These are phyloP conservation scores for Lactifluus echinatus DNA, from an alignment of 768 basidiomycete species.

Conservation along the genomic window DNA sequence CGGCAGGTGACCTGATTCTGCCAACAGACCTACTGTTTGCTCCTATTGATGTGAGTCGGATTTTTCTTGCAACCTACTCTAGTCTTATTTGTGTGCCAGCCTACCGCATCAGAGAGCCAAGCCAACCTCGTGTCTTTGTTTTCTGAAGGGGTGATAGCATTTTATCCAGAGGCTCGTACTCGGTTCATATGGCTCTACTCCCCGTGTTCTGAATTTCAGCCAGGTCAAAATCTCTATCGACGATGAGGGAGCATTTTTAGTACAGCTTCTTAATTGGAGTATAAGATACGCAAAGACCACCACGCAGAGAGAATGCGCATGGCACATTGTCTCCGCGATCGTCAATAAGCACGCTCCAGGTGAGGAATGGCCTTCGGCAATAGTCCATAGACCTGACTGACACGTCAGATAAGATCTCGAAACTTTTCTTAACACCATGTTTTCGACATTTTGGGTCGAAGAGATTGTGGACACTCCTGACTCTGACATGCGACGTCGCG, in stretches of 20 bases:
- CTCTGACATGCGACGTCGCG: constrained; percentile 36
- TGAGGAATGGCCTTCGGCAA: constrained; percentile 26
- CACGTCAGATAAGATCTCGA: constrained; percentile 35
- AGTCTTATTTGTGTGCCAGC: constrained; percentile 27
- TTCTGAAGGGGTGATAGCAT: constrained; percentile 52
- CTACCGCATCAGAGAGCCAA: constrained; percentile 37
- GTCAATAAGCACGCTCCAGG: constrained; percentile 73
- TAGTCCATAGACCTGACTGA: background rate
- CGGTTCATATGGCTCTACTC: background rate
- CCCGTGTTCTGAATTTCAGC: constrained; percentile 6
- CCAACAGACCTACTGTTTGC: constrained; percentile 32
- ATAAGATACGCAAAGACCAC: constrained; percentile 38
- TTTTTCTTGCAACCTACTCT: too few species aligned
- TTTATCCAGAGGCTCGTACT: constrained; percentile 52
- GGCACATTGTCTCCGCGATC: constrained; percentile 54
- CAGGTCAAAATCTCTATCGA: constrained; percentile 48
- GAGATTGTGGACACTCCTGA: constrained; percentile 34
- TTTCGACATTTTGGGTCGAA: constrained; percentile 41
- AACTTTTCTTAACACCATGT: constrained; percentile 35
- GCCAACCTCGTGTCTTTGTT: constrained; percentile 62
- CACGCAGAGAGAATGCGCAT: constrained; percentile 46
- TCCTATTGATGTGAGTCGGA: constrained; percentile 43
- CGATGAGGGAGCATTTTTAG: constrained; percentile 43
- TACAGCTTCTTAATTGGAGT: constrained; percentile 51
- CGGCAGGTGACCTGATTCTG: constrained; percentile 48